Evolutionary conservation across 1,139 yeast genomes (phyloP).

Genomic region (Blastobotrys serpentis): DNA sequence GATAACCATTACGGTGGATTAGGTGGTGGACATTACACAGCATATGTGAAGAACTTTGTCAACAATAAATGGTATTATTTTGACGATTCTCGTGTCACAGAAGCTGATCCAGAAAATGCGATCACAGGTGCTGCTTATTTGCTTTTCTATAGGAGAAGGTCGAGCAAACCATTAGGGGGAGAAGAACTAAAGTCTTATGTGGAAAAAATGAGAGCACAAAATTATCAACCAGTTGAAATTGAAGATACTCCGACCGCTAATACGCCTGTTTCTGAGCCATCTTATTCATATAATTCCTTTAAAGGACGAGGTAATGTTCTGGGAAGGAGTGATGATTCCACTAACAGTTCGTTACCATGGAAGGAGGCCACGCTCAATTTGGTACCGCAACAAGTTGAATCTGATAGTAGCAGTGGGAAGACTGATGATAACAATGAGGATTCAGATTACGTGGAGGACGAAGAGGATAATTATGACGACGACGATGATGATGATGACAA

Average conservation of each 20-base stretch:
- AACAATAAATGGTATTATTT: constrained; percentile 85
- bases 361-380: neutral
- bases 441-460: constrained; percentile 5
- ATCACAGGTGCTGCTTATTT: constrained; percentile 86
- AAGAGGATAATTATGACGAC: constrained; percentile 8
- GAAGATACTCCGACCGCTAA: neutral
- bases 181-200: constrained; percentile 37
- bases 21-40: constrained; percentile 98
- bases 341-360: constrained; percentile 10
- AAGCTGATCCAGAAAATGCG: constrained; percentile 55
- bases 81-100: constrained; percentile 76
- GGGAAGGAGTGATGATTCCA: neutral
- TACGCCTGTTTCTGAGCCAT: neutral
- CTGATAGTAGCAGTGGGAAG: constrained; percentile 4
- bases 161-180: constrained; percentile 36
- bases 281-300: neutral
- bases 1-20: constrained; percentile 95
- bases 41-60: constrained; percentile 75
- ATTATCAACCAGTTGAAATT: constrained; percentile 11
- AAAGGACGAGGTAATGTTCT: constrained; percentile 2
- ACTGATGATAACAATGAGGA: constrained; percentile 7
- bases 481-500: too few species aligned
- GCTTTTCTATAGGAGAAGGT: constrained; percentile 72
- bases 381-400: neutral
- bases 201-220: constrained; percentile 22